These are phyloP conservation scores for Acanthamoeba castellanii DNA, from an alignment of 208 protist species.

Conservation along the genomic window DNA sequence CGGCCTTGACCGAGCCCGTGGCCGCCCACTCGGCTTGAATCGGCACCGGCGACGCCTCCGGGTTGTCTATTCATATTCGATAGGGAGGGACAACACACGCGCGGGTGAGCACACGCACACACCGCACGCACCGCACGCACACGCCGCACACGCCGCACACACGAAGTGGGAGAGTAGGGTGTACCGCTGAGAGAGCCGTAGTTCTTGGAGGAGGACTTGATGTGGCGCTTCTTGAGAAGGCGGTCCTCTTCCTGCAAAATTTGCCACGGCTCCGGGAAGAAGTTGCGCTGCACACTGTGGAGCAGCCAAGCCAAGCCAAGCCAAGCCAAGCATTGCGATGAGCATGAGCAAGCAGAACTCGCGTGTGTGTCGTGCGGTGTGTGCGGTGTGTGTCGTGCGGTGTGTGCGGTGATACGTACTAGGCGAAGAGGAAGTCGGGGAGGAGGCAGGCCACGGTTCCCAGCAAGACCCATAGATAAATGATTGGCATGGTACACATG, in stretches of 20 bases:
- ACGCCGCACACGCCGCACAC: background rate
- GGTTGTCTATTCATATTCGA: background rate
- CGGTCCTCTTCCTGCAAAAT: conserved; percentile 52
- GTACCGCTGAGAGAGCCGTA: background rate
- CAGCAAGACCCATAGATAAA: conserved; percentile 32
- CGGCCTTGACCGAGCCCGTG: background rate
- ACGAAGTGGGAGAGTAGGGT: too few relatives aligned
- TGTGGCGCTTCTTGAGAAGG: background rate
- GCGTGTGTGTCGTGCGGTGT: background rate
- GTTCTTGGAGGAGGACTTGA: background rate
- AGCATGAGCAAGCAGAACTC: background rate
- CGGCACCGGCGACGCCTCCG: background rate
- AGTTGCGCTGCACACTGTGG: conserved; percentile 24
- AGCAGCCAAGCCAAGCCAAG: background rate
- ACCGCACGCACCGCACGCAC: background rate
- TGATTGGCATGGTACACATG: conserved; percentile 3
- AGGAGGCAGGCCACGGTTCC: conserved; percentile 42
- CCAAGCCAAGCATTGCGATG: background rate
- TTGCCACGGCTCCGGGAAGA: conserved; percentile 50
- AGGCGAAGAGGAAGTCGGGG: conserved; percentile 24
- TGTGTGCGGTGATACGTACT: background rate
- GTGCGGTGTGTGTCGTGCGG: background rate
- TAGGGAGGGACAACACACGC: background rate
- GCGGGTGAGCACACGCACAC: background rate
- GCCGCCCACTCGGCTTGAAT: background rate